Conservation (phyloP, 2,329 filamentous ascomycete species). For the Diaporthe sp. region DNA sequence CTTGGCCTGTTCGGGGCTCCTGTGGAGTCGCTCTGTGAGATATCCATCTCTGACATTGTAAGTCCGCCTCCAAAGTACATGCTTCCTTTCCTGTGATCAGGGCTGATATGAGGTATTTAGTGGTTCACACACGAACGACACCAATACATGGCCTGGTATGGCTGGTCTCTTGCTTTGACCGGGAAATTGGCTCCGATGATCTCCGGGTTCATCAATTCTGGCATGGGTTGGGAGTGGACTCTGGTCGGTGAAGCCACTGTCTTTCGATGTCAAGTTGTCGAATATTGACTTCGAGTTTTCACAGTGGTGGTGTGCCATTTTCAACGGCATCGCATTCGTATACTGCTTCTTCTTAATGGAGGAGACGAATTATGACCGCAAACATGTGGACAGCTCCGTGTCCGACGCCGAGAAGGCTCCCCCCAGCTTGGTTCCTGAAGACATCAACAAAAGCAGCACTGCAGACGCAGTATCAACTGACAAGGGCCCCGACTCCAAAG, state of each 20-base stretch:
- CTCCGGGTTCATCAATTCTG: conserved; percentile 49
- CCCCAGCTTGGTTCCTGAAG: background rate
- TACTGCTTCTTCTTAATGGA: conserved; percentile 65
- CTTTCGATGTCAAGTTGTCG: fast-evolving
- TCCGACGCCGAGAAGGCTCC: background rate
- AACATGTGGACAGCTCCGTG: background rate
- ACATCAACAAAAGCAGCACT: background rate
- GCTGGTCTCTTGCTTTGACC: conserved; percentile 44
- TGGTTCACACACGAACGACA: conserved; percentile 46
- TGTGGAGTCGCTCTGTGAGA: conserved; percentile 47
- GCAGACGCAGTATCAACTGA: background rate
- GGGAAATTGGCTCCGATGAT: conserved; percentile 50
- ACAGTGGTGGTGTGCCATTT: conserved; percentile 48
- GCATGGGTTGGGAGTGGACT: conserved; percentile 48
- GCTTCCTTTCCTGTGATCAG: background rate
- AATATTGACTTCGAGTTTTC: conserved; percentile 18
- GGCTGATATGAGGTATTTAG: background rate
- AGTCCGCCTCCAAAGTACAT: background rate
- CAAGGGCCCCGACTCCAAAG: background rate
- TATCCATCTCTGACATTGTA: conserved; percentile 46
- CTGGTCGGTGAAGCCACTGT: conserved; percentile 35
- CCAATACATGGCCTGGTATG: conserved; percentile 46
- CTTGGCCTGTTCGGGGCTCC: conserved; percentile 46
- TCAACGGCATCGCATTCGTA: conserved; percentile 46
- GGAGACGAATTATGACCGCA: conserved; percentile 62